phyloP scores from a whole-genome alignment of 371 early-diverging fungal species.

The Circinella minor region DNA sequence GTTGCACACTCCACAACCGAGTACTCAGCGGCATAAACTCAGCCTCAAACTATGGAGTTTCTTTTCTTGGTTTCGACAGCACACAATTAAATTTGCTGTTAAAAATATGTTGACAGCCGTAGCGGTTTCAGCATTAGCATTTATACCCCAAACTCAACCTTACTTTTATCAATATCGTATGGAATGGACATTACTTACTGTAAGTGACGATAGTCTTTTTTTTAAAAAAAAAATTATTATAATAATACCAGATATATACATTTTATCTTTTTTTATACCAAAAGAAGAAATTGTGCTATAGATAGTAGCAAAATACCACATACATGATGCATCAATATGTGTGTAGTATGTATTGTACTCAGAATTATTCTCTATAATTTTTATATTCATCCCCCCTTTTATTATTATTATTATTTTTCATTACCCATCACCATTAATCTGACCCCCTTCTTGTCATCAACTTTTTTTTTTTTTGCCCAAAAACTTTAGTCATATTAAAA shows the following conservation, averaged over 20 bases:
- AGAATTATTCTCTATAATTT: neutral
- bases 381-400: neutral
- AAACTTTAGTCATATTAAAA: conserved; percentile 2
- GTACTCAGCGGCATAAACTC: conserved; percentile 48
- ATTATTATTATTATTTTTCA: neutral
- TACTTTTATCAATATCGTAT: conserved; percentile 66
- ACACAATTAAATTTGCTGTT: conserved; percentile 71
- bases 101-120: conserved; percentile 71
- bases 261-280: neutral
- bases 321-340: too few relatives aligned
- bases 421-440: too few relatives aligned
- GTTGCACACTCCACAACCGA: conserved; percentile 69
- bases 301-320: neutral
- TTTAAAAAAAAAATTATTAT: too few relatives aligned
- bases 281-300: neutral
- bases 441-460: too few relatives aligned
- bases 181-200: conserved; percentile 82
- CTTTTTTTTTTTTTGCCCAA: too few relatives aligned
- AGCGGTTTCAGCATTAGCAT: conserved; percentile 69
- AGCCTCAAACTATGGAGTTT: conserved; percentile 64
- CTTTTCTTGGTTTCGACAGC: conserved; percentile 64
- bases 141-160: conserved; percentile 62
- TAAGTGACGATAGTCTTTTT: conserved; percentile 23
- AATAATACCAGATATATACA: too few relatives aligned
- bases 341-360: too few relatives aligned